phyloP scores from a whole-genome alignment of 2,329 filamentous ascomycete genomes.

The Lasiodiplodia citricola region DNA sequence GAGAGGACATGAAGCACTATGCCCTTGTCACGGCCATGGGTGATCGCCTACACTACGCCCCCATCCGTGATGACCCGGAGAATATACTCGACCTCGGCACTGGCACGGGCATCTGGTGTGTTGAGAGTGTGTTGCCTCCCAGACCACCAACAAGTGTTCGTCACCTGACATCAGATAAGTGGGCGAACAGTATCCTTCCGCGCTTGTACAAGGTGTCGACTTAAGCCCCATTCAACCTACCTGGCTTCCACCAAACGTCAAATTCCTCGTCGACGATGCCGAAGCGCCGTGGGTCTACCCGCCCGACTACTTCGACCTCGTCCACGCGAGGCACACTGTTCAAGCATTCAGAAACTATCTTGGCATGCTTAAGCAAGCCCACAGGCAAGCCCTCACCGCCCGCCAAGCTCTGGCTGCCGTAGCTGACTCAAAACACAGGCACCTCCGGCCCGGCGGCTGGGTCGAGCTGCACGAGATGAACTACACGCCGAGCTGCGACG shows the following conservation, averaged over 20 bases:
- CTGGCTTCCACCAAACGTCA: conserved; percentile 53
- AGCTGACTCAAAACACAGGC: neutral
- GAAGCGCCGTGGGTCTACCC: conserved; percentile 50
- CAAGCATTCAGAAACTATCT: conserved; percentile 27
- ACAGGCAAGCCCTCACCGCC: too few relatives aligned
- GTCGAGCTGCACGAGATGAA: conserved; percentile 56
- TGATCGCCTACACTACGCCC: too few relatives aligned
- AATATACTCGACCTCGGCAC: conserved; percentile 31
- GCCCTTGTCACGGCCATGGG: too few relatives aligned
- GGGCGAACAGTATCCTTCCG: too few relatives aligned
- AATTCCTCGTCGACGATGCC: conserved; percentile 55
- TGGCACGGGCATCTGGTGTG: conserved; percentile 31
- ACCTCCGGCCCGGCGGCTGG: conserved; percentile 54
- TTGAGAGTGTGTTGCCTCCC: conserved; percentile 34
- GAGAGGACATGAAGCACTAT: too few relatives aligned
- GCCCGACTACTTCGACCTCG: conserved; percentile 49
- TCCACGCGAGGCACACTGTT: conserved; percentile 58
- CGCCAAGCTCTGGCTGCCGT: too few relatives aligned
- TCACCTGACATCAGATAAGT: neutral
- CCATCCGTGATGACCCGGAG: too few relatives aligned
- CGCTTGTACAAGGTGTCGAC: conserved; percentile 37
- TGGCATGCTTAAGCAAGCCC: too few relatives aligned
- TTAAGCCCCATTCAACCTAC: conserved; percentile 45
- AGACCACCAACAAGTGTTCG: neutral
- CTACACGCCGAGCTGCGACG: conserved; percentile 48